A percentile compares a stretch with the other conserved stretches of the same genome.
Evolutionary conservation across 202 grass and related monocot genomes (phyloP).

Genomic region (Miscanthus sacchariflorus): DNA sequence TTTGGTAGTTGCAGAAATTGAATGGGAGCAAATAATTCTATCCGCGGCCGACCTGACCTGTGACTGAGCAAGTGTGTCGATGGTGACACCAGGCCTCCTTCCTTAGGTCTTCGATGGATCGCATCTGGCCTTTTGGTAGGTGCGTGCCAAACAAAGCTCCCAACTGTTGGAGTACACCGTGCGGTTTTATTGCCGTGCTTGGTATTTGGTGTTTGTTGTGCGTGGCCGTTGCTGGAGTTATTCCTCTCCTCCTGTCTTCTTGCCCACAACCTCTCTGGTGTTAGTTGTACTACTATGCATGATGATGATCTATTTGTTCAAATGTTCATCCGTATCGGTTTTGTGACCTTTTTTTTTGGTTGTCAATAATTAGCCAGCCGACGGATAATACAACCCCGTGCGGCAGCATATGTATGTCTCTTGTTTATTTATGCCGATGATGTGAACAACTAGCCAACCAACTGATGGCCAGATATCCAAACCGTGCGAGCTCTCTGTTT

Average conservation of each 20-base stretch:
- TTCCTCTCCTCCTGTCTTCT: neutral
- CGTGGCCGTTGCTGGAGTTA: constrained; percentile 28
- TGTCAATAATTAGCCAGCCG: neutral
- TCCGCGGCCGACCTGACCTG: neutral
- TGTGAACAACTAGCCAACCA: too few relatives aligned
- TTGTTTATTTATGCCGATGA: neutral
- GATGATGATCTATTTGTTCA: neutral
- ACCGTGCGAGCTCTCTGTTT: too few relatives aligned
- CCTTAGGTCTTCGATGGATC: neutral
- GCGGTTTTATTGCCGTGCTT: constrained; percentile 44
- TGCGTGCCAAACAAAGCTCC: constrained; percentile 14
- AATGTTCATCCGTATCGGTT: neutral
- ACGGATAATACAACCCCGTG: neutral
- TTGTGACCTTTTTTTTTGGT: neutral
- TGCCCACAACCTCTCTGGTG: neutral
- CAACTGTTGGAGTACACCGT: constrained; percentile 20
- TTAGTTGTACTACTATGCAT: neutral
- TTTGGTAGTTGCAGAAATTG: constrained; percentile 21
- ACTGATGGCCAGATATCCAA: too few relatives aligned
- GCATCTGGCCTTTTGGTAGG: constrained; percentile 16
- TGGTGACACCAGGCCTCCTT: constrained; percentile 24
- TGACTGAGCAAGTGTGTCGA: constrained; percentile 34
- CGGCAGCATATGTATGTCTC: neutral
- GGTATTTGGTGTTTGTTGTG: constrained; percentile 52
- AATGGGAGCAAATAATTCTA: constrained; percentile 23